Percentiles rank a stretch among this genome's conserved stretches.
phyloP scores from a whole-genome alignment of 2,329 filamentous ascomycete genomes.

The Fusarium domesticum region DNA sequence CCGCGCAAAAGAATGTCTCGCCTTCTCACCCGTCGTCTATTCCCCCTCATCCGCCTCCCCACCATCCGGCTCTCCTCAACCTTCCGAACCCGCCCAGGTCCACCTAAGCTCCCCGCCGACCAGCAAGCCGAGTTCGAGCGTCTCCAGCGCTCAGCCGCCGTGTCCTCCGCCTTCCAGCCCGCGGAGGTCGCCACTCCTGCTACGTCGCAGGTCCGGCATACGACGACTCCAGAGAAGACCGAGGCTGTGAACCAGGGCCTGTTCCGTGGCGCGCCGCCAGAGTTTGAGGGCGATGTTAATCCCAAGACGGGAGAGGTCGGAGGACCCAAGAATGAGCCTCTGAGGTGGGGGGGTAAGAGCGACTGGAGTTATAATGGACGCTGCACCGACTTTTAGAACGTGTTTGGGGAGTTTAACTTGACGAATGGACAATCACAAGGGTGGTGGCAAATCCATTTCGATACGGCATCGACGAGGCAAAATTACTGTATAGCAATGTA shows the following conservation, averaged over 20 bases:
- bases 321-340: constrained; percentile 93
- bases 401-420: neutral
- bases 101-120: constrained; percentile 81
- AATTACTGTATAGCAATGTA: constrained; percentile 19
- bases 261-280: constrained; percentile 73
- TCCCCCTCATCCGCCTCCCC: constrained; percentile 9
- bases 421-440: too few species aligned
- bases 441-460: neutral
- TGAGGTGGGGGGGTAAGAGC: constrained; percentile 75
- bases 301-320: constrained; percentile 94
- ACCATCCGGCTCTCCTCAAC: constrained; percentile 35
- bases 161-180: constrained; percentile 42
- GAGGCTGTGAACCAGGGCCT: constrained; percentile 59
- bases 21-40: constrained; percentile 18
- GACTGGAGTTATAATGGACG: constrained; percentile 94
- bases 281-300: constrained; percentile 90
- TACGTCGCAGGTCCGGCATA: constrained; percentile 19
- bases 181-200: constrained; percentile 30
- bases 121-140: constrained; percentile 89
- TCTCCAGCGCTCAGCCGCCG: constrained; percentile 65
- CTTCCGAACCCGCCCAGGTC: constrained; percentile 60
- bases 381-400: constrained; percentile 76
- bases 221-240: constrained; percentile 18
- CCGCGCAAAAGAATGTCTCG: constrained; percentile 17
- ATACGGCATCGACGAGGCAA: constrained; percentile 1